phyloP scores from a whole-genome alignment of 805 yeast species.

The Wickerhamiella lipophila region DNA sequence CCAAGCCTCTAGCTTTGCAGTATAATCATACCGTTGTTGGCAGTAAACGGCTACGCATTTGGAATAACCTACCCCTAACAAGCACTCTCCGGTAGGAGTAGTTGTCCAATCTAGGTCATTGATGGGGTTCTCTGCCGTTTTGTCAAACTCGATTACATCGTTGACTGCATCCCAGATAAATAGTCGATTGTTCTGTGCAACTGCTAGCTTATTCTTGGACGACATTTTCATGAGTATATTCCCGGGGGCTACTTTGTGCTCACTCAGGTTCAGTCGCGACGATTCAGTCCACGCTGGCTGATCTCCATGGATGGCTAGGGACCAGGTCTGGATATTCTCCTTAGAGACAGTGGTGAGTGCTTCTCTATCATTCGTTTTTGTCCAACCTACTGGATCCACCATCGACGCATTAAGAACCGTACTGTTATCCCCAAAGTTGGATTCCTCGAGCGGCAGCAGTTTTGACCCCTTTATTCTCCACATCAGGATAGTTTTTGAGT shows the following conservation, averaged over 20 bases:
- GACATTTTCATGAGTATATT: slow-evolving; percentile 51
- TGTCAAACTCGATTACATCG: slow-evolving; percentile 52
- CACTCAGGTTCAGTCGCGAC: not conserved
- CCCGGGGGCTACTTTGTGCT: not conserved
- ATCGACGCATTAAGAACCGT: not conserved
- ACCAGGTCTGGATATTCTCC: slow-evolving; percentile 23
- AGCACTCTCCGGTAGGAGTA: slow-evolving; percentile 49
- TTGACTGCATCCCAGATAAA: slow-evolving; percentile 71
- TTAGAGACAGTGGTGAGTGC: slow-evolving; percentile 48
- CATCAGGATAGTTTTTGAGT: not conserved
- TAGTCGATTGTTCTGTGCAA: slow-evolving; percentile 47
- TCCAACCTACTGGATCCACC: slow-evolving; percentile 52
- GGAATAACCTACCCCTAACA: slow-evolving; percentile 68
- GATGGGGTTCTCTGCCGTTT: slow-evolving; percentile 48
- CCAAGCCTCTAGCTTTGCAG: slow-evolving; percentile 67
- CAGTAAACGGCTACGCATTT: slow-evolving; percentile 55
- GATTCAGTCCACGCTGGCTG: slow-evolving; percentile 3
- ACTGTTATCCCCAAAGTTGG: not conserved
- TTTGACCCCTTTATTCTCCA: not conserved
- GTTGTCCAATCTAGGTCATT: slow-evolving; percentile 83
- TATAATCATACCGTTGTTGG: slow-evolving; percentile 78
- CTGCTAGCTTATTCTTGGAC: slow-evolving; percentile 60
- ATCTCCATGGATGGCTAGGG: not conserved
- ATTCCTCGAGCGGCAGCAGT: not conserved
- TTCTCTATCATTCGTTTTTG: slow-evolving; percentile 26